Conservation (phyloP, 148 eudicot species). For the Spergularia marina region DNA sequence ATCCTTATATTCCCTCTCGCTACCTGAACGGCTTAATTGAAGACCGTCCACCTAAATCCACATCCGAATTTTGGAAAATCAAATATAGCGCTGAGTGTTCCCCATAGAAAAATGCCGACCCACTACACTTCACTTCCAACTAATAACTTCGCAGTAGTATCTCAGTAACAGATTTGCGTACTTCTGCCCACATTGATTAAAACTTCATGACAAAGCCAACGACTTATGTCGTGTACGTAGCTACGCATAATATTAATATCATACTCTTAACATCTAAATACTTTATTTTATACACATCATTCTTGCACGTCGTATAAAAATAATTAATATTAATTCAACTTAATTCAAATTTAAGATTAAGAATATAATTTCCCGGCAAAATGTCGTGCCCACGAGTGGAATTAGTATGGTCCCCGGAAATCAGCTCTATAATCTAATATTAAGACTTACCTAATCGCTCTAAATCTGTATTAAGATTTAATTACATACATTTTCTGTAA, state of each 20-base stretch:
- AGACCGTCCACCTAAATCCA: too few species aligned
- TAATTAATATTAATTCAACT: neutral
- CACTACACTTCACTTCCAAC: neutral
- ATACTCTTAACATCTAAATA: neutral
- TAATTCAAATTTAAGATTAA: neutral
- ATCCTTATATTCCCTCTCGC: too few species aligned
- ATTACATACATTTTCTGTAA: neutral
- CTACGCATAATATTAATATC: neutral
- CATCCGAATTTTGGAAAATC: too few species aligned
- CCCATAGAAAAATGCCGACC: neutral
- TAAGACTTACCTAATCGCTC: slow-evolving; percentile 12
- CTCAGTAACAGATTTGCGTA: neutral
- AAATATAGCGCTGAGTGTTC: too few species aligned
- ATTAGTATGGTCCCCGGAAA: slow-evolving; percentile 26
- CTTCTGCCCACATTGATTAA: neutral
- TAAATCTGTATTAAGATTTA: neutral
- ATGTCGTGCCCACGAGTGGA: slow-evolving; percentile 43
- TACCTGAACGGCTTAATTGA: too few species aligned
- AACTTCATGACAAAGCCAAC: slow-evolving; percentile 8
- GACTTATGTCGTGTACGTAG: slow-evolving; percentile 12
- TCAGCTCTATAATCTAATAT: slow-evolving; percentile 15
- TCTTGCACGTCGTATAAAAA: slow-evolving; percentile 19
- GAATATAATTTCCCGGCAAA: slow-evolving; percentile 24
- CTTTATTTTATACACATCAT: slow-evolving; percentile 12
- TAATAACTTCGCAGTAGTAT: slow-evolving; percentile 1